These are phyloP conservation scores for Streptanthus diversifolius DNA, from an alignment of 345 rosid genomes.

Conservation along the genomic window DNA sequence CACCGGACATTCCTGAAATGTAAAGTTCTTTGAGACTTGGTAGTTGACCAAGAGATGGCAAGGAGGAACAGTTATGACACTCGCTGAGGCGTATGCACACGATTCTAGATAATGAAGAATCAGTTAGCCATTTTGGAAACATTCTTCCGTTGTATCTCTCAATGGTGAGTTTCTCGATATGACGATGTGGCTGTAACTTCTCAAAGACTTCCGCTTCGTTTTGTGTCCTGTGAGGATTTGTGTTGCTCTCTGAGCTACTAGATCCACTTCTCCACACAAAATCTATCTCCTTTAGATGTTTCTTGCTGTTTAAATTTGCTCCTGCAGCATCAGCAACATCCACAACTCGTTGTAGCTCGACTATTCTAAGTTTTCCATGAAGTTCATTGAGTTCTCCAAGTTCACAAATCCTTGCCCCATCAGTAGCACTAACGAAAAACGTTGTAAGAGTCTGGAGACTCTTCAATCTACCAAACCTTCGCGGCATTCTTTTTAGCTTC, in stretches of 20 bases:
- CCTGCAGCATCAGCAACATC: conserved; percentile 34
- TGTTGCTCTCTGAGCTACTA: conserved; percentile 23
- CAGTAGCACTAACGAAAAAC: conserved; percentile 27
- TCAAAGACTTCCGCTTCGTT: conserved; percentile 32
- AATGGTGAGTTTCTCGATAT: conserved; percentile 31
- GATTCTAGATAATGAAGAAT: conserved; percentile 30
- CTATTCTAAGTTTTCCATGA: conserved; percentile 33
- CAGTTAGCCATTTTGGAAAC: conserved; percentile 42
- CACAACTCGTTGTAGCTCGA: conserved; percentile 35
- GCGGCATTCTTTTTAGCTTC: conserved; percentile 38
- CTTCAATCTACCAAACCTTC: conserved; percentile 34
- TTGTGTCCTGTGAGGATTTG: conserved; percentile 13
- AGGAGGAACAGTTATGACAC: conserved; percentile 35
- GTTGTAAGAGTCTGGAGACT: conserved; percentile 35
- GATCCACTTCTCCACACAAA: conserved; percentile 34
- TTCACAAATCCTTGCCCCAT: conserved; percentile 30
- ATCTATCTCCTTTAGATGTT: conserved; percentile 32
- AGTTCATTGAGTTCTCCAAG: conserved; percentile 33
- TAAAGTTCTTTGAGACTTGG: conserved; percentile 38
- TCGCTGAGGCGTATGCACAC: conserved; percentile 23
- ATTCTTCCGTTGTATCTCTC: conserved; percentile 32
- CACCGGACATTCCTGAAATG: conserved; percentile 32
- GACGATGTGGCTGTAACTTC: conserved; percentile 34
- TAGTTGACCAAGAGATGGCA: conserved; percentile 44
- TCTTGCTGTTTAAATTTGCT: conserved; percentile 32